Evolutionary conservation across 371 early-diverging fungal genomes (phyloP), one percentile per base, ranked within the genome.

Genomic region (Choanephora cucurbitarum): DNA sequence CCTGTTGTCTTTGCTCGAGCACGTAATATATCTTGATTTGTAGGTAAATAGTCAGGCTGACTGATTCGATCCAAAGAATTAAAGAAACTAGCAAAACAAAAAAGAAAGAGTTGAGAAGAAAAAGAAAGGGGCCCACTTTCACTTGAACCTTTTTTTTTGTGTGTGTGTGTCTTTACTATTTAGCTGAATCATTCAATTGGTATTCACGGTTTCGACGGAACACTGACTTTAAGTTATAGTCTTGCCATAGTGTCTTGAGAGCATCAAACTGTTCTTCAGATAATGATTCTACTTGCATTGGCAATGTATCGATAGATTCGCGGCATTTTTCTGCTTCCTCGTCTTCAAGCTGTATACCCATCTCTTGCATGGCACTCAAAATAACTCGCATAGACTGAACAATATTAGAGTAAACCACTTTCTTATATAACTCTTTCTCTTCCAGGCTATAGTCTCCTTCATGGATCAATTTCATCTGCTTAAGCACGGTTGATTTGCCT

Each of bases 391-490:
- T 92, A 32, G 94, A 94, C 73, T 96, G 94, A 32, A 94, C 85
- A n/a, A 90, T 90, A 76, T 97, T 97, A 33, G 91, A 90, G 64
- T 90, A 96, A 58, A 97, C 94, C 58, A 95, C 92, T 67, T 94
- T 94, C 67, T 88, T 94, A 83, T 90, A 96, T 33, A 91, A 85
- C 53, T 89, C 87, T 42, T 91, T 85, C 66, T 96, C 98, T 34
- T 91, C 90, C 24, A 72, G 69, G 51, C 90, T 83, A 79, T 95
- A 97, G 9, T 96, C 94, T 57, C 85, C 88, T 60, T 90, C 93
- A 69, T 96, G 97, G 58, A 97, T 97, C 42, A 96, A 77, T 69
- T 93, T 92, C 95, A 97, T 96, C 71, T 97, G 97, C 71, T 97
- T 97, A 49, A 97, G 70, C 58, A 97, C 93, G 13, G 98, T 97